Evolutionary conservation across 192 early-diverging fungal species (phyloP).

Genomic region (Pilobolus umbonatus): DNA sequence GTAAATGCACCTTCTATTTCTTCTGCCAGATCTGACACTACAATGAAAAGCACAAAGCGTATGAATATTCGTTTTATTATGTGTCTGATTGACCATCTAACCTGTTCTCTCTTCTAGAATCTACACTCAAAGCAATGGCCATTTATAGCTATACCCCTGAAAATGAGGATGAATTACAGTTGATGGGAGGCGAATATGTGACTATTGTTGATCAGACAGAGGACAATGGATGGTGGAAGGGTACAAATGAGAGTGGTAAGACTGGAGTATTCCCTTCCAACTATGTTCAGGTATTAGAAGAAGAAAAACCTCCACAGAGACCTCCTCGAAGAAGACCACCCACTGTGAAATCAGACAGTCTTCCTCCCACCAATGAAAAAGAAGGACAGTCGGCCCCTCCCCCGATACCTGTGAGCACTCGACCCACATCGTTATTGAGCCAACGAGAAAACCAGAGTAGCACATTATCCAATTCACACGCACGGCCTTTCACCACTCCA

Average conservation of each 20-base stretch:
- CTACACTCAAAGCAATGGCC: conserved; percentile 35
- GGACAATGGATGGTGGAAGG: conserved; percentile 53
- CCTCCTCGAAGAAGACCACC: conserved; percentile 24
- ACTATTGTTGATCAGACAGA: conserved; percentile 41
- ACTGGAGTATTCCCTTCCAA: conserved; percentile 49
- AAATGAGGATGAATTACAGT: conserved; percentile 45
- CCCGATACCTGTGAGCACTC: conserved; percentile 24
- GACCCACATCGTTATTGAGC: conserved; percentile 24
- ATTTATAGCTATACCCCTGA: conserved; percentile 44
- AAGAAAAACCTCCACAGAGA: conserved; percentile 22
- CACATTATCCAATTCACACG: not conserved
- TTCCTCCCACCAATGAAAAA: not conserved
- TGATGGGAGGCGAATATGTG: conserved; percentile 41
- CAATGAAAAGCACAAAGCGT: not conserved
- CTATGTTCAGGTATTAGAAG: conserved; percentile 37
- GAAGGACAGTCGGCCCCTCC: conserved; percentile 17
- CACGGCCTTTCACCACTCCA: not conserved
- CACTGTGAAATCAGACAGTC: conserved; percentile 17
- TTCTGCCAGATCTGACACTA: not conserved
- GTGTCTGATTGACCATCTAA: not conserved
- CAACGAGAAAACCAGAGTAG: not conserved
- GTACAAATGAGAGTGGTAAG: conserved; percentile 49
- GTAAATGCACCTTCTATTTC: not conserved
- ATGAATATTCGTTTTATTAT: too few species aligned
- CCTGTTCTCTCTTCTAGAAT: too few species aligned